Evolutionary conservation across 768 basidiomycete species (phyloP).

Genomic region (Mycena capillaripes): DNA sequence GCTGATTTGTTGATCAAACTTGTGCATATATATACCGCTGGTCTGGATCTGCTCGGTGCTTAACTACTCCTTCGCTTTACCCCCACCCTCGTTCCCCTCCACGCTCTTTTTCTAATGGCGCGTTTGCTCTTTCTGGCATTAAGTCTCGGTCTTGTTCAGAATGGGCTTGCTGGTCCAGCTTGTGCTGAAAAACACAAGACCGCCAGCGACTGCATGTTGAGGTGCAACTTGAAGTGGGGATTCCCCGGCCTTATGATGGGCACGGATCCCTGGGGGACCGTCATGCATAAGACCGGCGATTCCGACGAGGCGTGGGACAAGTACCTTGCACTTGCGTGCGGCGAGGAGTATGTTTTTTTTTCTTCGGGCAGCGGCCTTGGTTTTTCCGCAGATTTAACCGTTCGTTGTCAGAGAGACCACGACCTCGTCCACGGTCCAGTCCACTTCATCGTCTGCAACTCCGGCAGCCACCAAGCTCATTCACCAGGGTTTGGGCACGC

Average conservation of each 20-base stretch:
- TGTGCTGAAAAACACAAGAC: conserved; percentile 56
- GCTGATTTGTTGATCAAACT: too few relatives aligned
- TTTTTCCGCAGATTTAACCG: neutral
- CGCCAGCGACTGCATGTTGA: conserved; percentile 51
- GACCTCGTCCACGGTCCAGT: conserved; percentile 24
- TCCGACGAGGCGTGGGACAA: conserved; percentile 49
- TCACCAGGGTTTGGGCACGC: conserved; percentile 31
- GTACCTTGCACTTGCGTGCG: conserved; percentile 60
- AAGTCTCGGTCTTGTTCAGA: conserved; percentile 51
- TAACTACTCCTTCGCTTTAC: conserved; percentile 34
- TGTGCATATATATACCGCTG: neutral
- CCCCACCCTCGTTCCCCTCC: conserved; percentile 38
- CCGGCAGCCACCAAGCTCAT: conserved; percentile 40
- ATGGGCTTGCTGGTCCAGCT: conserved; percentile 60
- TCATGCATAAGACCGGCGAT: conserved; percentile 52
- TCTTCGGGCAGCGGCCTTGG: neutral
- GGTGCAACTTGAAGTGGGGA: conserved; percentile 60
- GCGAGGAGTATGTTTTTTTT: conserved; percentile 33
- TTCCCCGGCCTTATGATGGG: conserved; percentile 65
- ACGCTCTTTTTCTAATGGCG: conserved; percentile 50
- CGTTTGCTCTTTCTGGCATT: conserved; percentile 53
- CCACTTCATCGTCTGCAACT: conserved; percentile 32
- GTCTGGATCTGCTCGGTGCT: conserved; percentile 35
- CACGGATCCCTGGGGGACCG: conserved; percentile 69
- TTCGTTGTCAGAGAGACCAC: neutral